These are phyloP conservation scores for Colletotrichum sp. DNA, from an alignment of 2,329 filamentous ascomycete species.

Conservation along the genomic window DNA sequence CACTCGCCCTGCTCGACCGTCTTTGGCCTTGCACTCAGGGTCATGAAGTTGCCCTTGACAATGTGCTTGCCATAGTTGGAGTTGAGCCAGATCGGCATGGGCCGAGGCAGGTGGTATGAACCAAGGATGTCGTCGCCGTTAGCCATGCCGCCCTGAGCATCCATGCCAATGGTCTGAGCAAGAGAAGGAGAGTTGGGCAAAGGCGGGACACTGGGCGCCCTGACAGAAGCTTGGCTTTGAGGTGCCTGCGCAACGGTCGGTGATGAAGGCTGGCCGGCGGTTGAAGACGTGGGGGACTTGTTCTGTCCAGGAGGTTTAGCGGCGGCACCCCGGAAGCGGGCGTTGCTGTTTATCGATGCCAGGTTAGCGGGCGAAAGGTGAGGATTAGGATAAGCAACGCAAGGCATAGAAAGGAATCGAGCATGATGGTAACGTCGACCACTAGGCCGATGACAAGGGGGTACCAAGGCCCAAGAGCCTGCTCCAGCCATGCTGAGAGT, in stretches of 20 bases:
- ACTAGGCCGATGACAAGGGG: neutral
- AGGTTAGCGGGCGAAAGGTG: slow-evolving; percentile 26
- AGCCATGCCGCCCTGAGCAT: slow-evolving; percentile 57
- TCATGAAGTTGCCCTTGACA: slow-evolving; percentile 98
- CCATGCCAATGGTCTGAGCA: slow-evolving; percentile 71
- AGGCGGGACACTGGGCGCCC: slow-evolving; percentile 64
- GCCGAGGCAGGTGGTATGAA: slow-evolving; percentile 68
- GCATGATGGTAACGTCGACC: neutral
- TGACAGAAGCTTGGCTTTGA: slow-evolving; percentile 53
- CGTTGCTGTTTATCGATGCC: slow-evolving; percentile 47
- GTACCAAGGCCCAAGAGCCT: neutral
- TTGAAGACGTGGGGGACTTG: slow-evolving; percentile 57
- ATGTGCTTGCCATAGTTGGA: slow-evolving; percentile 81
- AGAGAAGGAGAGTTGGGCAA: slow-evolving; percentile 69
- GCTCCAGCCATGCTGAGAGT: neutral
- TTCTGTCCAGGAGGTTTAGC: slow-evolving; percentile 54
- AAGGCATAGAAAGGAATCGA: neutral
- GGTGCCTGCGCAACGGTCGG: slow-evolving; percentile 49
- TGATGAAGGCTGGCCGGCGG: slow-evolving; percentile 52
- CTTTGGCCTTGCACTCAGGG: slow-evolving; percentile 88
- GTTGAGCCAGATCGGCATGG: slow-evolving; percentile 77
- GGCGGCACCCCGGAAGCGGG: slow-evolving; percentile 62
- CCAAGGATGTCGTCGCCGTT: slow-evolving; percentile 61
- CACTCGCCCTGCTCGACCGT: slow-evolving; percentile 95
- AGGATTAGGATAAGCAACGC: slow-evolving; percentile 2